phyloP scores from a whole-genome alignment of 2,329 filamentous ascomycete species.

The Hymenoscyphus salicellus region DNA sequence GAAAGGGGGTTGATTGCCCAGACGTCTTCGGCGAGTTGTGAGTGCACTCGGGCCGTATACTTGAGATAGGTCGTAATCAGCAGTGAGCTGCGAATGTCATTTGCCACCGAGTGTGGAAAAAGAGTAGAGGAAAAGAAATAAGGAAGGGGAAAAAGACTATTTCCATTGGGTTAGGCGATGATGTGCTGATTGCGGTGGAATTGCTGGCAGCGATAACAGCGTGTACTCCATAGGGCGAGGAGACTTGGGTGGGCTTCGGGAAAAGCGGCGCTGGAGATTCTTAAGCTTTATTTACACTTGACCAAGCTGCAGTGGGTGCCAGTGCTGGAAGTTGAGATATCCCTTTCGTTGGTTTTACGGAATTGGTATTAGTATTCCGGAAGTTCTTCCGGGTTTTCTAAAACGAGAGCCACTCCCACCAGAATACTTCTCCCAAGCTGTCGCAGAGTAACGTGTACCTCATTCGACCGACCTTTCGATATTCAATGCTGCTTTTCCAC shows the following conservation, averaged over 20 bases:
- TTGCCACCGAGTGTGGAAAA: not conserved
- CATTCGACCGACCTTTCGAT: not conserved
- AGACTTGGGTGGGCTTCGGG: not conserved
- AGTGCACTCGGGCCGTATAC: conserved; percentile 1
- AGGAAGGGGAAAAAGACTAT: not conserved
- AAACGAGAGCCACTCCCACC: too few species aligned
- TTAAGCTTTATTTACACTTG: not conserved
- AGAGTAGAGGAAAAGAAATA: not conserved
- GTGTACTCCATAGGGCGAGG: not conserved
- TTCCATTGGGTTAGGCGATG: not conserved
- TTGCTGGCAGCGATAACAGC: not conserved
- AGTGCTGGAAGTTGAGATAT: too few species aligned
- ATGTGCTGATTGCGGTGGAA: not conserved
- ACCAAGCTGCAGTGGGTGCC: not conserved
- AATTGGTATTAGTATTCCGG: too few species aligned
- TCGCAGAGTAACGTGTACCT: too few species aligned
- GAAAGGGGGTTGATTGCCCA: not conserved
- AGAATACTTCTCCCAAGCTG: too few species aligned
- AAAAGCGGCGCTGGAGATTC: not conserved
- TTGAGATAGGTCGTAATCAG: not conserved
- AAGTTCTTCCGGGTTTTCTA: too few species aligned
- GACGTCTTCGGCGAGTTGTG: not conserved
- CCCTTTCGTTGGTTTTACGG: too few species aligned
- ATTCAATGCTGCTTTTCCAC: not conserved
- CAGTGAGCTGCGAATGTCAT: not conserved